phyloP scores from a whole-genome alignment of 768 basidiomycete species.

The Trichaptum fuscoviolaceum region DNA sequence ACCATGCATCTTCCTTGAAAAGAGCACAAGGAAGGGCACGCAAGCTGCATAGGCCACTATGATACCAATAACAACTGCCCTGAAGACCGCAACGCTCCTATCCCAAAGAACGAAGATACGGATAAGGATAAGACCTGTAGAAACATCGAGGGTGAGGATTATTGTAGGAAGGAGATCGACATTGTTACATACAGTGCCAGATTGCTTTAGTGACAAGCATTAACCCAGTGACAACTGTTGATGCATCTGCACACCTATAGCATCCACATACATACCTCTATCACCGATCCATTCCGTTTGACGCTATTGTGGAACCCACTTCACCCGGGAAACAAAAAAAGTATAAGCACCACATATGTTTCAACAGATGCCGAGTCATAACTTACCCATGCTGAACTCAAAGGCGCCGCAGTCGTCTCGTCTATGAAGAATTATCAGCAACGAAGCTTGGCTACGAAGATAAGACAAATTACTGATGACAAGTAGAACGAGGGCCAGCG shows the following conservation, averaged over 20 bases:
- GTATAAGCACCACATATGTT: neutral
- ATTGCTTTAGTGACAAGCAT: neutral
- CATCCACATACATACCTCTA: too few relatives aligned
- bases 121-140: neutral
- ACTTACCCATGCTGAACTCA: neutral
- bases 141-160: neutral
- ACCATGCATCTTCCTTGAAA: neutral
- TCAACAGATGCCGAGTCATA: neutral
- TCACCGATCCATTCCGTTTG: too few relatives aligned
- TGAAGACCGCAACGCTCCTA: neutral
- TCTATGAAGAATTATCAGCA: neutral
- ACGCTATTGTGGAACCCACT: too few relatives aligned
- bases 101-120: neutral
- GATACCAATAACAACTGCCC: neutral
- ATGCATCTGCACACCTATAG: neutral
- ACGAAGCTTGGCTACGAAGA: neutral
- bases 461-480: neutral
- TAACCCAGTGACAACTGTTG: neutral
- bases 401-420: neutral
- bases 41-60: neutral
- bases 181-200: neutral
- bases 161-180: neutral
- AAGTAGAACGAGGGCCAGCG: neutral
- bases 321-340: too few relatives aligned
- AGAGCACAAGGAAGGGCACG: neutral